Conservation (phyloP, 441 rosid species). For the Adansonia gregorii region DNA sequence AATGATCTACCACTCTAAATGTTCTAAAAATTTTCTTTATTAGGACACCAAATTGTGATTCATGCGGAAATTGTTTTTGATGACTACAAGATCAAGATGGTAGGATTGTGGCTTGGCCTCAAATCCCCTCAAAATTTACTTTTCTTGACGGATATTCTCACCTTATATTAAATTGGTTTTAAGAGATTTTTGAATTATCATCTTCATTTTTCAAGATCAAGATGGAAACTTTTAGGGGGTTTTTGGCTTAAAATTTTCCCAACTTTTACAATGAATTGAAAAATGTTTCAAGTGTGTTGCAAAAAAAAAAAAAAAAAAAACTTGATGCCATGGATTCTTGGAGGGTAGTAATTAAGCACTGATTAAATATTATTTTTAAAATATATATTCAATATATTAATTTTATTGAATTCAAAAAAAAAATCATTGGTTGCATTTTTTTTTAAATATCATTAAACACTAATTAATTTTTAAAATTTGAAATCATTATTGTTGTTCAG, state of each 20-base stretch:
- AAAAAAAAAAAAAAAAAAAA: not conserved
- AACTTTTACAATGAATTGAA: not conserved
- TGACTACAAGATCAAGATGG: not conserved
- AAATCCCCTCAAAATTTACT: not conserved
- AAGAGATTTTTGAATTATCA: not conserved
- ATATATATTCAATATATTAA: too few species aligned
- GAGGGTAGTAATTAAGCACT: not conserved
- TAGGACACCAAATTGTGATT: not conserved
- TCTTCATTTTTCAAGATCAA: not conserved
- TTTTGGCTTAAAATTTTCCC: not conserved
- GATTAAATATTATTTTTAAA: too few species aligned
- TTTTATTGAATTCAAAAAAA: not conserved
- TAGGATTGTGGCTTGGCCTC: not conserved
- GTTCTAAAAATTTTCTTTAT: not conserved
- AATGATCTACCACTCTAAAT: not conserved
- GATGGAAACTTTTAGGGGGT: not conserved
- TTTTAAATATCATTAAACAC: not conserved
- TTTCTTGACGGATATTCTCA: not conserved
- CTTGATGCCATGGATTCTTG: not conserved
- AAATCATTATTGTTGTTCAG: not conserved
- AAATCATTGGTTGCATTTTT: not conserved
- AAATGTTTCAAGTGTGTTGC: not conserved
- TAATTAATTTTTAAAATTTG: not conserved
- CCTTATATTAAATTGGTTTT: not conserved
- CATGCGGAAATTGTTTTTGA: not conserved